A percentile compares a stretch with the other conserved stretches of the same genome.
These are phyloP conservation scores for Penicillium sp. DNA, from an alignment of 2,329 filamentous ascomycete genomes.

Conservation along the genomic window DNA sequence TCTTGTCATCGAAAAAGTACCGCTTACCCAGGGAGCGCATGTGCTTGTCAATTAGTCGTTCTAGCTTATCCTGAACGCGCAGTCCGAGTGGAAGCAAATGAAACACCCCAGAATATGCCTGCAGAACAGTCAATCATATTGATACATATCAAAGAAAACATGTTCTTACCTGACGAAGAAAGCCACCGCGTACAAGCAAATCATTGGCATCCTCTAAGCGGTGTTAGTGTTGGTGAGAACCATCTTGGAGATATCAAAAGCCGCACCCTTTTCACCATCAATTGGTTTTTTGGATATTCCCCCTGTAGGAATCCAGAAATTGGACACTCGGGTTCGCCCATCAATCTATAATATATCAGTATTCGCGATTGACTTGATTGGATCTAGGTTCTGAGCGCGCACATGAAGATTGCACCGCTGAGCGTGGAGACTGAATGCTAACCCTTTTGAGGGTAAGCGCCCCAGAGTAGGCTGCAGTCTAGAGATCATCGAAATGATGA, in stretches of 20 bases:
- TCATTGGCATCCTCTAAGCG: constrained; percentile 60
- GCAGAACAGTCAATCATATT: background rate
- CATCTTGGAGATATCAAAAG: background rate
- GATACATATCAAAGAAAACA: background rate
- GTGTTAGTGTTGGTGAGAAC: constrained; percentile 10
- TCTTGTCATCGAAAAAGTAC: background rate
- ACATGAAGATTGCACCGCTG: constrained; percentile 43
- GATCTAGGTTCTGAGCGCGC: constrained; percentile 16
- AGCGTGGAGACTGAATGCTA: constrained; percentile 16
- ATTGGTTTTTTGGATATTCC: constrained; percentile 60
- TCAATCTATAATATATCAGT: constrained; percentile 48
- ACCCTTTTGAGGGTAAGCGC: constrained; percentile 22
- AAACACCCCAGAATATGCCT: constrained; percentile 88
- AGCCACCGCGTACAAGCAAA: constrained; percentile 70
- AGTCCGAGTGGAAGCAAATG: constrained; percentile 86
- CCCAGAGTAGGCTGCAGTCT: constrained; percentile 26
- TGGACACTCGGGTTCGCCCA: constrained; percentile 65
- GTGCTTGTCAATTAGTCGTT: constrained; percentile 80
- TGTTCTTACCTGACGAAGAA: constrained; percentile 65
- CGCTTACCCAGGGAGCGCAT: constrained; percentile 72
- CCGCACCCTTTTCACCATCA: constrained; percentile 48
- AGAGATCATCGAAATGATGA: constrained; percentile 26
- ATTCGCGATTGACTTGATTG: constrained; percentile 2
- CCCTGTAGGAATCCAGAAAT: constrained; percentile 76
- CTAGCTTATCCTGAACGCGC: constrained; percentile 85